A percentile compares a stretch with the other conserved stretches of the same genome.
phyloP scores from a whole-genome alignment of 2,329 filamentous ascomycete species.

The Beauveria caledonica region DNA sequence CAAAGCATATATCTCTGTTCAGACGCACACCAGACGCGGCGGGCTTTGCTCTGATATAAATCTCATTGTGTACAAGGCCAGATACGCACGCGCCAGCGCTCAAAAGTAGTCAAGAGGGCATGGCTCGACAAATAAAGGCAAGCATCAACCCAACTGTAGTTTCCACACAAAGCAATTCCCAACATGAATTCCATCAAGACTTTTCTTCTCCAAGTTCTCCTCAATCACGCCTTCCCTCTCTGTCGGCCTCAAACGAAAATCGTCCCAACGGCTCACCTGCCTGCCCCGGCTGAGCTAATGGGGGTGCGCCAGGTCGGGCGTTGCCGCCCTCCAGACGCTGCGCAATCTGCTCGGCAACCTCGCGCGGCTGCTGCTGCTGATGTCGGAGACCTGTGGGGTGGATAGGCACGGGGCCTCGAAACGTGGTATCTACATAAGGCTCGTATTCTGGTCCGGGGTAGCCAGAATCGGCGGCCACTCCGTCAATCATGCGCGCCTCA shows the following conservation, averaged over 20 bases:
- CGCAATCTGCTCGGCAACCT: conserved; percentile 58
- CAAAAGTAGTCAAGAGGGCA: not conserved
- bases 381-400: conserved; percentile 12
- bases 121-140: not conserved
- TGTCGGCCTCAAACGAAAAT: conserved; percentile 48
- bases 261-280: conserved; percentile 42
- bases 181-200: not conserved
- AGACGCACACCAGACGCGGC: not conserved
- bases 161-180: not conserved
- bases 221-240: conserved; percentile 24
- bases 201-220: not conserved
- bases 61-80: not conserved
- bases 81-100: not conserved
- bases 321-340: conserved; percentile 47
- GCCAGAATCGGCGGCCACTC: conserved; percentile 50
- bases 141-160: not conserved
- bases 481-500: conserved; percentile 60
- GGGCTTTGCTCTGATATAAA: not conserved
- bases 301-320: conserved; percentile 26
- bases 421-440: conserved; percentile 56
- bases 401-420: conserved; percentile 45
- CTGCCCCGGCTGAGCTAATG: conserved; percentile 33
- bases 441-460: conserved; percentile 43
- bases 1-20: too few species aligned
- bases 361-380: conserved; percentile 24